A percentile compares a stretch with the other conserved stretches of the same genome.
Conservation (phyloP, 768 basidiomycete species). For the Suillus subalutaceus region DNA sequence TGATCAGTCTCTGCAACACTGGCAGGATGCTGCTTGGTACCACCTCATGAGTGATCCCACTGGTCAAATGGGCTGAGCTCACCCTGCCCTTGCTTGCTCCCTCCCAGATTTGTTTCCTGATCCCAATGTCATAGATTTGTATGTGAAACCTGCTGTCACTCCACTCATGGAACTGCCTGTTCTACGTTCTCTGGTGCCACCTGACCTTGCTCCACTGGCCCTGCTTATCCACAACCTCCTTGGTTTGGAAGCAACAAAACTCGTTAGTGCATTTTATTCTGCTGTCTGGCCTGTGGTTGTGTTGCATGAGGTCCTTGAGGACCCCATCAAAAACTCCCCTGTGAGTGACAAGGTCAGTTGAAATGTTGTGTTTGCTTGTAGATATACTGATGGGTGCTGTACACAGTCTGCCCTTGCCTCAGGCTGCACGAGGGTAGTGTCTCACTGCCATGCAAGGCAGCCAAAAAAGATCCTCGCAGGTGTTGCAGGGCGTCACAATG, state of each 20-base stretch:
- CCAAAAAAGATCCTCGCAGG: background rate
- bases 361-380: background rate
- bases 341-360: background rate
- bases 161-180: background rate
- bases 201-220: background rate
- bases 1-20: background rate
- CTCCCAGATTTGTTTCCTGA: conserved; percentile 3
- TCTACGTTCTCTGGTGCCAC: background rate
- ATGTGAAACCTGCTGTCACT: background rate
- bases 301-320: background rate
- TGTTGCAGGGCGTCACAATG: background rate
- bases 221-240: background rate
- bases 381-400: background rate
- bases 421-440: background rate
- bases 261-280: background rate
- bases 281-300: background rate
- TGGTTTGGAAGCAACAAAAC: background rate
- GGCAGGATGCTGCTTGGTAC: background rate
- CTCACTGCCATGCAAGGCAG: background rate
- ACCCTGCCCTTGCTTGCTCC: background rate
- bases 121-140: background rate
- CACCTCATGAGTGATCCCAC: background rate
- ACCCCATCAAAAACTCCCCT: background rate
- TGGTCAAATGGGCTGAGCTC: background rate
- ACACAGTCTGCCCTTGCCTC: background rate